Evolutionary conservation across 2,329 filamentous ascomycete species (phyloP).

Genomic region (Nemania serpens): DNA sequence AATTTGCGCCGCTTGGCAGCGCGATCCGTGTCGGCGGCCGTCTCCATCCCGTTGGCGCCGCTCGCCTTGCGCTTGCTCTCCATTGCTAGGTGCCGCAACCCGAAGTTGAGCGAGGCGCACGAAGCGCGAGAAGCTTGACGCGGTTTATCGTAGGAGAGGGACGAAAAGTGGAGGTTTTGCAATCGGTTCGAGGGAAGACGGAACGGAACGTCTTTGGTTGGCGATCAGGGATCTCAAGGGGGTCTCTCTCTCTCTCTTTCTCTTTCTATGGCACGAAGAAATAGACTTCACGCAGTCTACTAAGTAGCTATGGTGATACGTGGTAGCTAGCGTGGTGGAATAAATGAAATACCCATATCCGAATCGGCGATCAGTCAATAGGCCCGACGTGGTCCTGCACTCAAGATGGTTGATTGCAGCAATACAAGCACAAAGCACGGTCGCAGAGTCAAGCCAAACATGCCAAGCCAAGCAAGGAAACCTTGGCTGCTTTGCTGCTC

Average conservation of each 20-base stretch:
- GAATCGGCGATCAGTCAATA: slow-evolving; percentile 23
- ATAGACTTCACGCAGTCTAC: background rate
- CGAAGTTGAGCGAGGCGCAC: slow-evolving; percentile 23
- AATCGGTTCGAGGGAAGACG: slow-evolving; percentile 10
- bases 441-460: slow-evolving; percentile 16
- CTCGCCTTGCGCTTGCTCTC: slow-evolving; percentile 62
- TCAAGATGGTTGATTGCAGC: slow-evolving; percentile 4
- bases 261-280: slow-evolving; percentile 1
- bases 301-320: background rate
- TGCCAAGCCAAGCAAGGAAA: slow-evolving; percentile 14
- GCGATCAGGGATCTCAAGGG: slow-evolving; percentile 4
- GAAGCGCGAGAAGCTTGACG: slow-evolving; percentile 26
- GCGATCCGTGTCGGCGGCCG: slow-evolving; percentile 53
- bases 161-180: slow-evolving; percentile 16
- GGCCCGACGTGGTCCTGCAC: slow-evolving; percentile 26
- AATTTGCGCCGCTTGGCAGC: slow-evolving; percentile 60
- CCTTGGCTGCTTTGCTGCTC: background rate
- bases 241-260: no score
- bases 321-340: slow-evolving; percentile 3
- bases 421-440: slow-evolving; percentile 2
- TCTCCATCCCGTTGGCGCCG: slow-evolving; percentile 48
- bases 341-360: background rate
- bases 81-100: slow-evolving; percentile 44
- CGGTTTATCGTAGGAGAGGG: slow-evolving; percentile 23
- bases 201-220: slow-evolving; percentile 6